These are phyloP conservation scores for Cladosporium sp. DNA, from an alignment of 2,329 filamentous ascomycete species.

Conservation along the genomic window DNA sequence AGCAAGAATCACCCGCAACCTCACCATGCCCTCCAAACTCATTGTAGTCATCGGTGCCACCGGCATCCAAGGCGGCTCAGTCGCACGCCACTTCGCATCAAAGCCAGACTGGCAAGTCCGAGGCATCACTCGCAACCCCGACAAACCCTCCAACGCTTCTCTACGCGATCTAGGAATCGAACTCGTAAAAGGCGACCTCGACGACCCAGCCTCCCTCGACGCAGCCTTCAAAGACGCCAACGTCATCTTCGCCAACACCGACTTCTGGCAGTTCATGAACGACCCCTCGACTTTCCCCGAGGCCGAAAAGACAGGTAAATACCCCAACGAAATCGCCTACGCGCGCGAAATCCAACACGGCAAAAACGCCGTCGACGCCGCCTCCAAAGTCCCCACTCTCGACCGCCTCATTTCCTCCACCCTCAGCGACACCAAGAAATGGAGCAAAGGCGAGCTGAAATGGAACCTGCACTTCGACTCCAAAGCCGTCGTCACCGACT, in stretches of 20 bases:
- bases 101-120: conserved; percentile 22
- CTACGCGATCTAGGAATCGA: conserved; percentile 33
- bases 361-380: conserved; percentile 14
- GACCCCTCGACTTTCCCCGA: conserved; percentile 3
- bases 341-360: conserved; percentile 21
- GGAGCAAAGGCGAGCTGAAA: conserved; percentile 39
- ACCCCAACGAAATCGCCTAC: conserved; percentile 14
- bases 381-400: conserved; percentile 20
- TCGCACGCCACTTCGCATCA: conserved; percentile 18
- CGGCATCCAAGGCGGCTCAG: conserved; percentile 19
- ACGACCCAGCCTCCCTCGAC: conserved; percentile 30
- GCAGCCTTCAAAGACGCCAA: conserved; percentile 35
- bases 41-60: conserved; percentile 22
- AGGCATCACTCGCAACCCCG: conserved; percentile 42
- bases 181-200: conserved; percentile 33
- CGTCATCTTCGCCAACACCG: conserved; percentile 33
- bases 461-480: conserved; percentile 40
- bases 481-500: conserved; percentile 35
- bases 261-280: conserved; percentile 16
- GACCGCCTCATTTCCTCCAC: conserved; percentile 39
- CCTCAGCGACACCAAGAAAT: conserved; percentile 33
- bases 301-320: conserved; percentile 10
- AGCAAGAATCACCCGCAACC: background rate
- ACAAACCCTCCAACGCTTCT: conserved; percentile 30
- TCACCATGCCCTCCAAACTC: conserved; percentile 15